Base-by-base conservation (phyloP, 371 early-diverging fungal genomes). In the Encephalitozoon romaleae region DNA sequence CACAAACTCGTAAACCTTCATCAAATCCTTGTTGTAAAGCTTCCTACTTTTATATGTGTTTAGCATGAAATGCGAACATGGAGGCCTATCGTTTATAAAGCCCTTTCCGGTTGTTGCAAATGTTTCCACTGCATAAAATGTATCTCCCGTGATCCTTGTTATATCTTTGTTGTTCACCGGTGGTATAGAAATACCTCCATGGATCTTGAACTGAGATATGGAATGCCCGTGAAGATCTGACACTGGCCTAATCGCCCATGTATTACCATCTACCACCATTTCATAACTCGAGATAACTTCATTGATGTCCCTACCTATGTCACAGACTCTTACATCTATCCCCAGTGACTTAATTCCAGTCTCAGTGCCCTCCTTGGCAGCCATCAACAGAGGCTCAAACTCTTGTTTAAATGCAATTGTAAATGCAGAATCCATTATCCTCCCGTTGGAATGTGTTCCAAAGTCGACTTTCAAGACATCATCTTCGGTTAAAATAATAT, bases 381-480 rank as follows among this genome's bases (percentile, higher is more conserved):
- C 97, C 66, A 88, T 89, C 21, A 94, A 84, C 28, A 99, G 87
- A 28, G 86, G 86, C 79, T 95, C 91, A 78, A 90, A 95, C 67
- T 90, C 87, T 21, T 93, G 92, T 84, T 99, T 90, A 85, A 95
- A 98, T 32, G 92, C 83, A 80, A 95, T 87, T 0, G 98, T 97
- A 81, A 96, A 99, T 0, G 99, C 99, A 64, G 90, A 93, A 82
- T 99, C 98, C 70, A 98, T 90, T 73, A 98, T 99, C 70, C 91
- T 87, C 67, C 95, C 99, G 73, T 93, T 92, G 42, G 94, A 89
- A 55, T 99, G 99, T 11, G 90, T 90, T 72, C 99, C 99, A 86
- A 98, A 94, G 86, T 99, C 99, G 34, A 99, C 89, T 89, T 99
- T 99, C 87, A 93, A 88, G 15, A 99, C 94, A 87, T 98, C 98